Evolutionary conservation across 768 basidiomycete species (phyloP).

Genomic region (Hortiboletus campestris): DNA sequence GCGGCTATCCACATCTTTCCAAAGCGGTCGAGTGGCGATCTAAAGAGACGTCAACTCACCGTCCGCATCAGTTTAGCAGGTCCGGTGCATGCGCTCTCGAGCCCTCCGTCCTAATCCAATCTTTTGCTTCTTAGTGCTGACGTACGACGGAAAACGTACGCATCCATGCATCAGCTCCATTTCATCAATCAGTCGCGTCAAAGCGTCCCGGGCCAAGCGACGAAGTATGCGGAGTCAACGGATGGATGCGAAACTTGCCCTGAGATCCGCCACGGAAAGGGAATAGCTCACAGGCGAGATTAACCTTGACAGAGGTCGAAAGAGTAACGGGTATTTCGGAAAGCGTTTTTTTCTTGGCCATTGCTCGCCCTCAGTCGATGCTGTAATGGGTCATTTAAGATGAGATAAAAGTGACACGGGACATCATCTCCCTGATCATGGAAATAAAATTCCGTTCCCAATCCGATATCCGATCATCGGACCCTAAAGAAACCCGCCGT

Average conservation of each 20-base stretch:
- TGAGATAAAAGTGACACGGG: conserved; percentile 21
- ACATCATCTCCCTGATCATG: conserved; percentile 10
- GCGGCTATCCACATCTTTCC: conserved; percentile 24
- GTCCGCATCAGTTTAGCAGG: background rate
- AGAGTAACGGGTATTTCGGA: conserved; percentile 16
- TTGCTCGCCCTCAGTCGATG: conserved; percentile 11
- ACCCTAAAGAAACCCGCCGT: conserved; percentile 10
- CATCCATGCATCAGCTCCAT: background rate
- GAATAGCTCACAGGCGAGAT: conserved; percentile 16
- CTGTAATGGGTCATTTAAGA: conserved; percentile 20
- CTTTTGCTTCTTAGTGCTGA: conserved; percentile 2
- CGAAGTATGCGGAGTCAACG: background rate
- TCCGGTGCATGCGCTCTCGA: background rate
- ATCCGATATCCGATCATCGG: conserved; percentile 22
- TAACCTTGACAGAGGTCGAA: conserved; percentile 21
- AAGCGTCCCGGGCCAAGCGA: background rate
- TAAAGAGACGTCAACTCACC: conserved; percentile 8
- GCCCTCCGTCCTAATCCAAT: conserved; percentile 8
- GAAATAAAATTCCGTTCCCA: conserved; percentile 11
- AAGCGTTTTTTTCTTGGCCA: conserved; percentile 2
- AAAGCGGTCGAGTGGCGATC: conserved; percentile 15
- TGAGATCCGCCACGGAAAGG: conserved; percentile 16
- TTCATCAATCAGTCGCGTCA: background rate
- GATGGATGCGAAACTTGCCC: background rate
- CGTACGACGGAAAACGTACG: background rate